Conservation (phyloP, 2,329 filamentous ascomycete genomes). For the Aspergillus brunneoviolaceus region DNA sequence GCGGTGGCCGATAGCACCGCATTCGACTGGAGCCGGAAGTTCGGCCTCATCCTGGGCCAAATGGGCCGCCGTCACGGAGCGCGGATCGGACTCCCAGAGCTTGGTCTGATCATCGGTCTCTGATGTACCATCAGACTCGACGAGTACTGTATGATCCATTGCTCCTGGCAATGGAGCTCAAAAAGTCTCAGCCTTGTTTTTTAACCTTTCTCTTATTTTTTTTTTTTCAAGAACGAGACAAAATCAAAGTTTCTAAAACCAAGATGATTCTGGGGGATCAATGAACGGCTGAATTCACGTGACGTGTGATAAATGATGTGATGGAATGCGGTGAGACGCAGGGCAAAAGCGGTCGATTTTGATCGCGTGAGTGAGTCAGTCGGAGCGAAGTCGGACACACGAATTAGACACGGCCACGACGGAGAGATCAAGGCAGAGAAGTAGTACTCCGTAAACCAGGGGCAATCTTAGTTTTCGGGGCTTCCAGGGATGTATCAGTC, state of each 20-base stretch:
- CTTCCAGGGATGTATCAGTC: background rate
- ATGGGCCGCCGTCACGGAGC: constrained; percentile 19
- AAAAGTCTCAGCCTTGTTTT: constrained; percentile 23
- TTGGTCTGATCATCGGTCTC: constrained; percentile 38
- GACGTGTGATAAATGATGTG: constrained; percentile 6
- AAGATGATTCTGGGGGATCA: constrained; percentile 1
- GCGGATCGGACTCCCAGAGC: constrained; percentile 33
- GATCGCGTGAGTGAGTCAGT: background rate
- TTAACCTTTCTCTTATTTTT: background rate
- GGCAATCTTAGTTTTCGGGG: background rate
- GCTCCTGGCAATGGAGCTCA: constrained; percentile 16
- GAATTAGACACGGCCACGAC: background rate
- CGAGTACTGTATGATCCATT: constrained; percentile 33
- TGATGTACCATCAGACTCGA: constrained; percentile 35
- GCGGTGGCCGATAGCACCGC: constrained; percentile 41
- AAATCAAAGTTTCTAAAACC: background rate
- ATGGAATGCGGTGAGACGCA: background rate
- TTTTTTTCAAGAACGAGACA: too few species aligned
- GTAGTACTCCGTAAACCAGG: background rate
- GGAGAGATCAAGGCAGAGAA: background rate
- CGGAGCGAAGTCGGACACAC: background rate
- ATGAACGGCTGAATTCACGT: constrained; percentile 10
- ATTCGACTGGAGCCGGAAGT: constrained; percentile 29
- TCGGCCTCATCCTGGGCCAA: constrained; percentile 19
- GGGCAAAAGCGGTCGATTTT: background rate